Base-by-base conservation (phyloP, 192 early-diverging fungal species). In the Gorgonomyces haynaldii region DNA sequence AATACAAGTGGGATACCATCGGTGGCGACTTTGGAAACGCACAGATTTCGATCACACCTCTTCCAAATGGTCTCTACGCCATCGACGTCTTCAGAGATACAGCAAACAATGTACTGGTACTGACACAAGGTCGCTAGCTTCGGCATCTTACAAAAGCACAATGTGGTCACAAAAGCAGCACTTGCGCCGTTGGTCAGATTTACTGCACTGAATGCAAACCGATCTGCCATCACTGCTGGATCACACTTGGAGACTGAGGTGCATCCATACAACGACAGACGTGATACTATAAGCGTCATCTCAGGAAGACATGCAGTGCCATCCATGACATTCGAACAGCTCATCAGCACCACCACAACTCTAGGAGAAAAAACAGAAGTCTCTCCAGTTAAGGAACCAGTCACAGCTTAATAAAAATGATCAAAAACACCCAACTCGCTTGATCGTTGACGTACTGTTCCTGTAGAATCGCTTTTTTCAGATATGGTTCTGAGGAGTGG, bases 11-110 rank as follows among this genome's bases (percentile, higher is more conserved):
- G 15, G 76, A 74, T 26, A 98, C 95, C 0, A 96, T 98, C 38
- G 86, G 88, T 2, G 95, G 95, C 39, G 95, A 96, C 60, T 98
- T 96, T 71, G 95, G 91, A 22, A 98, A 98, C 49, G 91, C 86
- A 0, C 79, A 88, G 52, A 96, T 98, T 30, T 72, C 89, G 26
- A 76, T 98, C 3, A 85, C 82, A 1, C 95, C 95, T 1, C 61
- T 88, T 7, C 57, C 68, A 19, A 78, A 85, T 24, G 83, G 76
- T 19, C 43, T 85, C 10, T 83, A 72, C 31, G 43, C 74, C 9
- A 58, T 86, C 0, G 59, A 79, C 16, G 55, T 85, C 1, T 69
- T 78, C 43, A 65, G 72, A 21, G 88, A 92, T 41, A 52, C n/a
- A 56, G 1, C 12, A 29, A 5, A 16, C 2, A 13, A 44, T 4